phyloP scores from a whole-genome alignment of 768 basidiomycete genomes.

The Pleurotus salmoneostramineus region DNA sequence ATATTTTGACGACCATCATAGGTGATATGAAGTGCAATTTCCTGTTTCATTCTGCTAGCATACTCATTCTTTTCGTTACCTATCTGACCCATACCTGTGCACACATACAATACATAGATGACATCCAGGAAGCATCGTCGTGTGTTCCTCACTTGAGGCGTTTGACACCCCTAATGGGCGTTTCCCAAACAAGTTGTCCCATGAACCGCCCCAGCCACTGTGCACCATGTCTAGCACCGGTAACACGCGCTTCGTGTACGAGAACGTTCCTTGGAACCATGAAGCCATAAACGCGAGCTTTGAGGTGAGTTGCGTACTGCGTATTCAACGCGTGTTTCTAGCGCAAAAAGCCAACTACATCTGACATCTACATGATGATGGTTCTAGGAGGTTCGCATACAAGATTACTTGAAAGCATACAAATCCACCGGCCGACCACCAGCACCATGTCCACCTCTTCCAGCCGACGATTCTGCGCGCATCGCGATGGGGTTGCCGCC shows the following conservation, averaged over 20 bases:
- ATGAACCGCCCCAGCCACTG: no score
- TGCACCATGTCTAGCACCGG: background rate
- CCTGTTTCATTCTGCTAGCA: no score
- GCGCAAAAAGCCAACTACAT: background rate
- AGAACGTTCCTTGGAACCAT: slow-evolving; percentile 4
- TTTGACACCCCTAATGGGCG: no score
- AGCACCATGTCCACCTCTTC: slow-evolving; percentile 41
- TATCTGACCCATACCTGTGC: no score
- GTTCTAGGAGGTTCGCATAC: slow-evolving; percentile 47
- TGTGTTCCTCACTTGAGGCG: no score
- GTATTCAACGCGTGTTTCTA: background rate
- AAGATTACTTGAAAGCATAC: slow-evolving; percentile 53
- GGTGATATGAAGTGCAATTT: no score
- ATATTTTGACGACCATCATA: no score
- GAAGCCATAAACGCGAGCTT: background rate
- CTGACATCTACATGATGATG: background rate
- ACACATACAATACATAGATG: no score
- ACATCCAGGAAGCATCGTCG: no score
- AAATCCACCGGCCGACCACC: slow-evolving; percentile 43
- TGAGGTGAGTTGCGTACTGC: background rate
- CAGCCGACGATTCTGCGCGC: slow-evolving; percentile 40
- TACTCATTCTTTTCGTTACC: no score
- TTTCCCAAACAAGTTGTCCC: no score
- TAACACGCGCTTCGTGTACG: background rate
- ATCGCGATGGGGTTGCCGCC: slow-evolving; percentile 42